Evolutionary conservation across 176 grass and related monocot species (phyloP).

Genomic region (Bonia amplexicaulis): DNA sequence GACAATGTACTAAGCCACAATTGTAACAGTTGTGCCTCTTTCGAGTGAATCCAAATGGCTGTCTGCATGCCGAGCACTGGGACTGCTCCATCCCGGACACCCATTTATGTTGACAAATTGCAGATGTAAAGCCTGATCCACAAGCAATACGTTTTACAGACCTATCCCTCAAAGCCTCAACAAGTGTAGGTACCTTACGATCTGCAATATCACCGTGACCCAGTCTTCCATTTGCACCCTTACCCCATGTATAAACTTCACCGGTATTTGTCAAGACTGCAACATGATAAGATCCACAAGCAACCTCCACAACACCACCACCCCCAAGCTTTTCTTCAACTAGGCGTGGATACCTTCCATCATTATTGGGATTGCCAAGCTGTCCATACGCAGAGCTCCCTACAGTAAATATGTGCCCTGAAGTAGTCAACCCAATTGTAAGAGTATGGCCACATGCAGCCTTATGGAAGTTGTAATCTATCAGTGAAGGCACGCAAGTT

Average conservation of each 20-base stretch:
- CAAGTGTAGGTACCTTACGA: constrained; percentile 73
- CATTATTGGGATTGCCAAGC: constrained; percentile 81
- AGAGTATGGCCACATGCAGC: constrained; percentile 92
- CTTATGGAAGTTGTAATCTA: constrained; percentile 95
- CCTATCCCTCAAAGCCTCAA: constrained; percentile 85
- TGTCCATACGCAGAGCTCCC: constrained; percentile 92
- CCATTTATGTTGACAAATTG: constrained; percentile 94
- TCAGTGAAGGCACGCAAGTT: constrained; percentile 82
- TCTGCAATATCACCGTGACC: constrained; percentile 84
- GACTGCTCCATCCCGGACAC: constrained; percentile 91
- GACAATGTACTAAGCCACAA: constrained; percentile 93
- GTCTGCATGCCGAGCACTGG: constrained; percentile 85
- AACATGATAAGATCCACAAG: constrained; percentile 87
- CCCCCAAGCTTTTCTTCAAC: constrained; percentile 73
- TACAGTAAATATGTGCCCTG: constrained; percentile 84
- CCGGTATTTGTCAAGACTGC: constrained; percentile 70
- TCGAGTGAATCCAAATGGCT: constrained; percentile 93
- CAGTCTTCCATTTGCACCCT: constrained; percentile 87
- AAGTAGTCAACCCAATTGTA: constrained; percentile 85
- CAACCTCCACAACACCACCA: constrained; percentile 71
- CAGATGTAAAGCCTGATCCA: constrained; percentile 83
- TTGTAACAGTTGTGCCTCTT: constrained; percentile 98
- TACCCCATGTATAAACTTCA: constrained; percentile 98
- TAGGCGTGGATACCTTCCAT: constrained; percentile 76
- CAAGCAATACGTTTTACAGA: constrained; percentile 80